These are phyloP conservation scores for Penicillium ucsense DNA, from an alignment of 495 filamentous ascomycete species.

Conservation along the genomic window DNA sequence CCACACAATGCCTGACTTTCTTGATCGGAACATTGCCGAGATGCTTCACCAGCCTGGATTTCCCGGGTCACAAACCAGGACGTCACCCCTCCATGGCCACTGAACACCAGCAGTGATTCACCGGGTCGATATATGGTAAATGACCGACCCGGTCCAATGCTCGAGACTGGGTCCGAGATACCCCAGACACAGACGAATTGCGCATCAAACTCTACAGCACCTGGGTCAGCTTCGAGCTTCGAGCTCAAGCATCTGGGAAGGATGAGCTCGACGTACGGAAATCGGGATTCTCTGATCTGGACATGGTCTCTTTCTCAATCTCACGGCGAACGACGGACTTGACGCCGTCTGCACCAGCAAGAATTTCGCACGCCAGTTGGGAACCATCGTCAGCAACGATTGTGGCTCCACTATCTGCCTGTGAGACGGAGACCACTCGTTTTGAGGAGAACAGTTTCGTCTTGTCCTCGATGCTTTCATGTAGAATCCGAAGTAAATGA, in stretches of 20 bases:
- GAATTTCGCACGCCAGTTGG: neutral
- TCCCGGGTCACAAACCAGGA: neutral
- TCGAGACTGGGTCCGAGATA: neutral
- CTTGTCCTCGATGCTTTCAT: neutral
- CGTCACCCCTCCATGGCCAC: neutral
- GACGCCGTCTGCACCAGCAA: neutral
- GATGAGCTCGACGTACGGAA: neutral
- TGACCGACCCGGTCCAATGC: neutral
- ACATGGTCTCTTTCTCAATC: neutral
- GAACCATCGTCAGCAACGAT: neutral
- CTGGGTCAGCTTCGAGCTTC: neutral
- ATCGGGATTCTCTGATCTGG: neutral
- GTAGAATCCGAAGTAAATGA: neutral
- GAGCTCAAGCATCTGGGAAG: no score
- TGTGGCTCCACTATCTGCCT: neutral
- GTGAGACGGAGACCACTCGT: neutral
- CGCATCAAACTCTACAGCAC: neutral
- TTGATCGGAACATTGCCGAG: neutral
- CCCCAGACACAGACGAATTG: neutral
- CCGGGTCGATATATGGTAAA: neutral
- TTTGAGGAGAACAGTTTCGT: neutral
- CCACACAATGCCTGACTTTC: neutral
- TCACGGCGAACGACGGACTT: neutral
- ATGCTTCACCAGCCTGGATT: neutral
- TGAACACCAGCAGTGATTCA: neutral